Evolutionary conservation across 2,329 filamentous ascomycete species (phyloP).

Genomic region (Cladophialophora yegresii): DNA sequence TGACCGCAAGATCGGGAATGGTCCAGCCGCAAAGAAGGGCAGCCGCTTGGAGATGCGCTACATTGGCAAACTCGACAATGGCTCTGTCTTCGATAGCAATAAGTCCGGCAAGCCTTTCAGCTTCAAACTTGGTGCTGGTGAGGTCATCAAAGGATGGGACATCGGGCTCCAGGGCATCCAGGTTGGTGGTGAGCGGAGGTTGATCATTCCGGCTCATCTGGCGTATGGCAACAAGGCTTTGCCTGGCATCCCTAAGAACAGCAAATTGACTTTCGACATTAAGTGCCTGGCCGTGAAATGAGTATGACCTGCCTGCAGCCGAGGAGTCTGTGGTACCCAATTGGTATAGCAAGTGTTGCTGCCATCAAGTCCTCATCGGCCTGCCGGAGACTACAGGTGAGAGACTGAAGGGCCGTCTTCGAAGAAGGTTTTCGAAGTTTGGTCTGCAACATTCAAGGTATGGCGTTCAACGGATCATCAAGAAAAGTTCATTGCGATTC

Average conservation of each 20-base stretch:
- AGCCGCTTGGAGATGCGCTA: slow-evolving; percentile 93
- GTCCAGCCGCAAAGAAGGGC: slow-evolving; percentile 83
- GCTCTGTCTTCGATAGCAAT: slow-evolving; percentile 88
- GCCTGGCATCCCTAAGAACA: slow-evolving; percentile 88
- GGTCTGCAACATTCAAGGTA: not conserved
- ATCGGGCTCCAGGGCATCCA: slow-evolving; percentile 90
- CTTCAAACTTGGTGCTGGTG: slow-evolving; percentile 90
- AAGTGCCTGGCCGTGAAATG: slow-evolving; percentile 62
- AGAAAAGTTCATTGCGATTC: slow-evolving; percentile 3
- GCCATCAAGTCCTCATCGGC: not conserved
- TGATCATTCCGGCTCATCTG: slow-evolving; percentile 82
- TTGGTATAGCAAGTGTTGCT: not conserved
- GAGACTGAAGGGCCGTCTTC: not conserved
- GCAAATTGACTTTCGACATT: slow-evolving; percentile 86
- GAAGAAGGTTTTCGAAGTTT: not conserved
- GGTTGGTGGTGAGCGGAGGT: slow-evolving; percentile 87
- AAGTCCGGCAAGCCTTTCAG: slow-evolving; percentile 98
- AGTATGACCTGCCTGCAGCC: not conserved
- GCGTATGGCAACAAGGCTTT: slow-evolving; percentile 85
- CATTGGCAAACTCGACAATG: slow-evolving; percentile 93
- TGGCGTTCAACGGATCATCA: slow-evolving; percentile 1
- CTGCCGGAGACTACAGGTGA: not conserved
- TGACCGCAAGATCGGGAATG: slow-evolving; percentile 88
- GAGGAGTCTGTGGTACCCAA: not conserved
- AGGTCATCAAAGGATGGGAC: slow-evolving; percentile 99